Percentiles rank a stretch among this genome's conserved stretches.
Evolutionary conservation across 2,329 filamentous ascomycete species (phyloP).

Genomic region (Pseudogymnoascus sp.): DNA sequence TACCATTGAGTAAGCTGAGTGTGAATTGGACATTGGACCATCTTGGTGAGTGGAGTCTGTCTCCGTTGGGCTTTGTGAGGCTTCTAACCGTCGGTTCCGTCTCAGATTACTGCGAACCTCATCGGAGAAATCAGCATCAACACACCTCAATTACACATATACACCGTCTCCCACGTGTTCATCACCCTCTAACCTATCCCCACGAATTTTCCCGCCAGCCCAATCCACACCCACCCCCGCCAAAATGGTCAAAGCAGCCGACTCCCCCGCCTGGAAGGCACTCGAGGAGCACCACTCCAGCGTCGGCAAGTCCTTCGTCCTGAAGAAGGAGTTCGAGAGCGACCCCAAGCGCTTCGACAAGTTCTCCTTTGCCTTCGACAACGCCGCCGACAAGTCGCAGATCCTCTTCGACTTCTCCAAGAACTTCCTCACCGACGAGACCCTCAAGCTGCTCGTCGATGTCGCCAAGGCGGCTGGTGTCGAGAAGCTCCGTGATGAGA

Average conservation of each 20-base stretch:
- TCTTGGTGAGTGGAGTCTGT: not conserved
- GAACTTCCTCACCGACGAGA: slow-evolving; percentile 95
- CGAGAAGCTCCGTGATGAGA: slow-evolving; percentile 89
- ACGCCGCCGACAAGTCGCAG: slow-evolving; percentile 67
- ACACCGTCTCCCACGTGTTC: not conserved
- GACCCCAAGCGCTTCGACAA: slow-evolving; percentile 84
- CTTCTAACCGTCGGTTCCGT: not conserved
- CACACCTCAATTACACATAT: not conserved
- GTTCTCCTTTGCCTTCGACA: slow-evolving; percentile 78
- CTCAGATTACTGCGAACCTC: not conserved
- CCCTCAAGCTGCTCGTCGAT: slow-evolving; percentile 74
- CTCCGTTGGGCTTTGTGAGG: not conserved
- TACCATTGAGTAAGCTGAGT: not conserved
- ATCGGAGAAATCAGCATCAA: not conserved
- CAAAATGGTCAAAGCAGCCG: slow-evolving; percentile 73
- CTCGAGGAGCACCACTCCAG: slow-evolving; percentile 85
- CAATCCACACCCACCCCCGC: slow-evolving; percentile 8
- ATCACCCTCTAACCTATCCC: not conserved
- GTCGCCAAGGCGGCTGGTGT: slow-evolving; percentile 85
- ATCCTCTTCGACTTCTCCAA: slow-evolving; percentile 99
- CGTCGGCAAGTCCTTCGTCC: slow-evolving; percentile 79
- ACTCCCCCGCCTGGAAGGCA: slow-evolving; percentile 77
- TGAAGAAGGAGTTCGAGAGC: slow-evolving; percentile 86
- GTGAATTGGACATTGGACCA: not conserved
- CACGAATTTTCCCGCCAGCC: not conserved